Base-by-base conservation (phyloP, 2,329 filamentous ascomycete genomes). In the Aspergillus novofumigatus region DNA sequence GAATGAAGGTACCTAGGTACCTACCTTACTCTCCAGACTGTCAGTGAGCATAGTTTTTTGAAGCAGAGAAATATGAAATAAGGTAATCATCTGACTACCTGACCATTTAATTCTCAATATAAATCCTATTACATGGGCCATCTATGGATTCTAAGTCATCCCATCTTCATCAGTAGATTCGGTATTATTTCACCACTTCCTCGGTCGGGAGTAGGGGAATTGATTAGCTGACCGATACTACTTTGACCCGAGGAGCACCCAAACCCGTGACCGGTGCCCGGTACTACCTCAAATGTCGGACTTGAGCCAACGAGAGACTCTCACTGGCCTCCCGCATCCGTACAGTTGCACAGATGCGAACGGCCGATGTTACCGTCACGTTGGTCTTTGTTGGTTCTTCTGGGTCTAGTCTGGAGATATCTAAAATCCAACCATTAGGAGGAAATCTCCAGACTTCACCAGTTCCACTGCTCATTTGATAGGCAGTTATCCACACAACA, bases 291-390 rank as follows among this genome's bases (percentile, higher is more conserved):
- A 51, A 47, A 51, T 14, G 2, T 17, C 3, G 32, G 32, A 17
- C 32, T 38, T 38, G 32, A 17, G 3, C 32, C 32, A 38, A n/a
- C 32, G 2, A 35, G 5, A 17, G 32, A 38, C 32, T 17, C 32
- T 3, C 0, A 38, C 32, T 38, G 32, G 32, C 32, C 32, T 38
- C 60, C 63, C 60, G 60, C 60, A 65, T 63, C 58, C 60, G 60
- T 60, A 57, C 50, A 45, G 29, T 41, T 38, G 26, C 29, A 51
- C 45, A 44, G 58, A 58, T 58, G 56, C 58, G 58, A 57, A 28
- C 55, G 20, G 49, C 55, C 56, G 57, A 65, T 65, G 64, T 56
- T 57, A 66, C 62, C 61, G 61, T 66, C 54, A 6, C 61, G 20
- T 62, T 58, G 21, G 3, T 47, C 5, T 47, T 9, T 1, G 8